Percentiles rank a stretch among this genome's conserved stretches.
Conservation (phyloP, 441 rosid genomes). For the Pelargonium cotyledonis region DNA sequence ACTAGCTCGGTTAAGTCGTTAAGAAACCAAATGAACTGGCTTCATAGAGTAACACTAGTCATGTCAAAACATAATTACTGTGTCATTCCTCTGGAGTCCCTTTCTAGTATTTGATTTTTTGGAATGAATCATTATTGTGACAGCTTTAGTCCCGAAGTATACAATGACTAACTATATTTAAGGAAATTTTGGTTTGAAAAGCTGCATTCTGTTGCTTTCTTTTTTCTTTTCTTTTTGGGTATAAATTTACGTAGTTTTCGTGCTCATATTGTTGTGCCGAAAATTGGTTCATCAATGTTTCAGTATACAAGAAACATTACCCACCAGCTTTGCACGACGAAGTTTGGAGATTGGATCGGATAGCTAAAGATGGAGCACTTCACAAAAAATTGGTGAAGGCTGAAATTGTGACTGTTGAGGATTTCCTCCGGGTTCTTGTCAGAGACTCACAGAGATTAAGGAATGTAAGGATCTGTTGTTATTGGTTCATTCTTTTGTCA, state of each 20-base stretch:
- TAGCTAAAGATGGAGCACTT: slow-evolving; percentile 53
- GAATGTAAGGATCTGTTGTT: slow-evolving; percentile 33
- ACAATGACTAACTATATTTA: too few relatives aligned
- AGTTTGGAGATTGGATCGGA: slow-evolving; percentile 69
- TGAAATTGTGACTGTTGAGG: slow-evolving; percentile 34
- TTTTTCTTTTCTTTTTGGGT: too few relatives aligned
- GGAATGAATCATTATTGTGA: too few relatives aligned
- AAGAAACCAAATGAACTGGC: too few relatives aligned
- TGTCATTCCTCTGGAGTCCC: too few relatives aligned
- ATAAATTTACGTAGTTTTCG: not conserved
- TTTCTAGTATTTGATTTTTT: too few relatives aligned
- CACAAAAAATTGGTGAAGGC: slow-evolving; percentile 29
- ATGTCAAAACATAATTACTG: too few relatives aligned
- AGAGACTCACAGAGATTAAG: slow-evolving; percentile 31
- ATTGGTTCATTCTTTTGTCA: not conserved
- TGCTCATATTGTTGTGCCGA: not conserved
- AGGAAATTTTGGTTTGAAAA: too few relatives aligned
- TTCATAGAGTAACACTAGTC: too few relatives aligned
- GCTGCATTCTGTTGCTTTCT: too few relatives aligned
- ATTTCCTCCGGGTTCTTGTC: slow-evolving; percentile 38
- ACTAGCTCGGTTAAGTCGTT: too few relatives aligned
- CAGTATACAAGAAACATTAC: slow-evolving; percentile 72
- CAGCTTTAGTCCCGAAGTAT: too few relatives aligned
- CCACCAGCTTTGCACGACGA: slow-evolving; percentile 57
- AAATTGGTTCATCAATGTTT: not conserved